Evolutionary conservation across 495 filamentous ascomycete genomes (phyloP), one percentile per base, ranked within the genome.

Genomic region (Articulospora tetracladia): DNA sequence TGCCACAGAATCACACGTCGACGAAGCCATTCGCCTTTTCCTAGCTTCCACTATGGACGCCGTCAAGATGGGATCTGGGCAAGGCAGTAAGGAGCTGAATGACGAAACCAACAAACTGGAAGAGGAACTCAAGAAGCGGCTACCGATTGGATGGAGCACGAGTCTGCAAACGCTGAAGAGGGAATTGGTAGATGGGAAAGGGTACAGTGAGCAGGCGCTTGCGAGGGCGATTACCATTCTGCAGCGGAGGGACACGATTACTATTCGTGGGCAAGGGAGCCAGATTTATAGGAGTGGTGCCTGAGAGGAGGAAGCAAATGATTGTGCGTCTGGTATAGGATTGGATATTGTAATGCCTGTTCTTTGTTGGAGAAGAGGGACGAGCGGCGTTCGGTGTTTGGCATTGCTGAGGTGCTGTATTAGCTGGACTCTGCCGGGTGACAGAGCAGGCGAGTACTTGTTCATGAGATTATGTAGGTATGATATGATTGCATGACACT

Each of bases 21-120:
- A 99, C 70, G 94, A 99, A 76, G 94, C 95, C 1, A 99, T 99
- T 68, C 88, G 95, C 0, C 83, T 99, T 27, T 99, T 99, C 86
- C 77, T 99, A 3, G 95, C 93, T 46, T 90, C 85, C 1, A 99
- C 94, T 52, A 99, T 99, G 94, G 93, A 99, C 72, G 94, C 94
- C 2, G 91, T 97, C 41, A 91, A 89, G 46, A 91, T 96, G 67
- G 94, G 93, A 26, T 85, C 87, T 56, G 86, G 84, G 53, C 83
- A 89, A 60, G 90, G 89, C 49, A 90, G 82, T 73, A 87, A 87
- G 65, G 94, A 98, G 74, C 79, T 97, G 52, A 92, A 90, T 76
- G 92, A 95, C 55, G 93, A 97, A 69, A 88, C 89, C 3, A 75
- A 78, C 59, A 92, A 93, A 71, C 85, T 98, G 34, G 95, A 98